Conservation (phyloP, 805 yeast species). For the Sugiyamaella lignohabitans region DNA sequence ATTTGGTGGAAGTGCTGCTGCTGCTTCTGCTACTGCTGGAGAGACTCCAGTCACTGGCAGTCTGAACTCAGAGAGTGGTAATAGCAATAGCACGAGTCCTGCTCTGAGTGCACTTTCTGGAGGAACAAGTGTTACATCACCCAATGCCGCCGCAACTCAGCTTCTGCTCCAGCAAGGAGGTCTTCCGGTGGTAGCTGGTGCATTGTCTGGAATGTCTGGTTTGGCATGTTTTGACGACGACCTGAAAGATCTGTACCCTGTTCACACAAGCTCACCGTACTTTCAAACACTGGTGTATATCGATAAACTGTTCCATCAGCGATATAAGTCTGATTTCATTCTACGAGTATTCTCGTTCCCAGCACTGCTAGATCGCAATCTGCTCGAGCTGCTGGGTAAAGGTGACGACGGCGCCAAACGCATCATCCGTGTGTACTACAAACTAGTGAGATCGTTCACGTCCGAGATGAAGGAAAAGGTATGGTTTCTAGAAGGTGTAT, state of each 20-base stretch:
- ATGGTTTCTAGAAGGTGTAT: conserved; percentile 88
- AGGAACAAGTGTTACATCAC: too few relatives aligned
- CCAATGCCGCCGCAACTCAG: not conserved
- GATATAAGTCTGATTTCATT: conserved; percentile 79
- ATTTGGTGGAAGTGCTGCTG: not conserved
- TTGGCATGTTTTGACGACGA: conserved; percentile 72
- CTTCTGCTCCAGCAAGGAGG: not conserved
- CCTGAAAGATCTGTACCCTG: conserved; percentile 80
- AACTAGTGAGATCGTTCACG: conserved; percentile 71
- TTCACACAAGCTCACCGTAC: conserved; percentile 76
- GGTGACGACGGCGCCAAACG: conserved; percentile 87
- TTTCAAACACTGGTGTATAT: conserved; percentile 79
- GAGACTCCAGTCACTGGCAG: too few relatives aligned
- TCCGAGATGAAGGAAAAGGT: conserved; percentile 82
- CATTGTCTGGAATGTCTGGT: conserved; percentile 25
- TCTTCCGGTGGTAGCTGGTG: too few relatives aligned
- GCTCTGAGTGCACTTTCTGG: too few relatives aligned
- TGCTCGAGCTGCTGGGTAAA: conserved; percentile 67
- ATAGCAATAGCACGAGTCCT: conserved; percentile 1
- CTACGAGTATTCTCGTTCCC: conserved; percentile 88
- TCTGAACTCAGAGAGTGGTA: not conserved
- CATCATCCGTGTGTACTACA: conserved; percentile 83
- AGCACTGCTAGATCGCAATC: conserved; percentile 76
- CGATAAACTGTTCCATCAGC: conserved; percentile 70
- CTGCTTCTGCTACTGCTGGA: not conserved